phyloP scores from a whole-genome alignment of 352 stramenopile genomes.

The Globisporangium uncinulatum region DNA sequence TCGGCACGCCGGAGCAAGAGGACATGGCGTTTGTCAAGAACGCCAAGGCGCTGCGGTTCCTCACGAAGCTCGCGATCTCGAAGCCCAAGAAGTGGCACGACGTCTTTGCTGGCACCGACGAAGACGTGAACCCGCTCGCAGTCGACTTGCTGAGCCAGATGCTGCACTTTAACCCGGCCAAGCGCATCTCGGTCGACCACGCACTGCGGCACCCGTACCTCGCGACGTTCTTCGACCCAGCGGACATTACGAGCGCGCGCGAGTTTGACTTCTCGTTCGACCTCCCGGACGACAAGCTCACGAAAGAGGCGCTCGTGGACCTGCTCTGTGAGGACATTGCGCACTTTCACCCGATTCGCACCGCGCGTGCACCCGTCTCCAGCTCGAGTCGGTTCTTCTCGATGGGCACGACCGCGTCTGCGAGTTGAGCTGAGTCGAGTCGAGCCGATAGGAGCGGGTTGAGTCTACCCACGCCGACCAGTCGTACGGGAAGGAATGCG shows the following conservation, averaged over 20 bases:
- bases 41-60: conserved; percentile 86
- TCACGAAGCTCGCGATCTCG: conserved; percentile 71
- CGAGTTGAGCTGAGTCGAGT: conserved; percentile 23
- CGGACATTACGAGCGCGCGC: conserved; percentile 31
- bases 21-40: conserved; percentile 86
- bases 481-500: no score
- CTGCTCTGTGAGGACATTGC: conserved; percentile 59
- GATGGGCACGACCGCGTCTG: conserved; percentile 46
- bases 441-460: no score
- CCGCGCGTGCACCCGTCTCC: no score
- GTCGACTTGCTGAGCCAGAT: conserved; percentile 60
- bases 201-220: conserved; percentile 65
- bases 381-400: conserved; percentile 33
- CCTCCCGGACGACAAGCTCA: conserved; percentile 52
- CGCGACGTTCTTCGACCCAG: conserved; percentile 84
- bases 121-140: conserved; percentile 39
- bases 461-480: no score
- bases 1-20: conserved; percentile 65
- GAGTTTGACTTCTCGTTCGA: conserved; percentile 69
- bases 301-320: conserved; percentile 52
- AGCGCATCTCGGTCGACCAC: conserved; percentile 57
- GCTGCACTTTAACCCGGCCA: conserved; percentile 67
- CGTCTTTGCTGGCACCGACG: conserved; percentile 32
- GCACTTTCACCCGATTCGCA: conserved; percentile 48
- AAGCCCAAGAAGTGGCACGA: conserved; percentile 70